Conservation (phyloP, 1,139 yeast genomes). For the Meyerozyma sp. region DNA sequence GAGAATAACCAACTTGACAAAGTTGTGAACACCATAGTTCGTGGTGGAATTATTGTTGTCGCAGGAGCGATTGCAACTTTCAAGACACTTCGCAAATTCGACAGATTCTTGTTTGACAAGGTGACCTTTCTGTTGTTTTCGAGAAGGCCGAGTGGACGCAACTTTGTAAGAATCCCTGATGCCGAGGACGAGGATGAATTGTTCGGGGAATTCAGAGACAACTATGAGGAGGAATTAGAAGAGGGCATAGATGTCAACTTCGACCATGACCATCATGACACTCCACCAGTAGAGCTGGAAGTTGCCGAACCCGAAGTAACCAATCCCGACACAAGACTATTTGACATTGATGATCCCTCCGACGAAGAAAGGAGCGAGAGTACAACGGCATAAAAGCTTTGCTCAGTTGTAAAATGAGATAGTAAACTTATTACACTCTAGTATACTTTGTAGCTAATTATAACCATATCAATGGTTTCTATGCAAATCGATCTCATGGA, state of each 20-base stretch:
- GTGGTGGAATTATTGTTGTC: constrained; percentile 52
- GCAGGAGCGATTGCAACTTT: constrained; percentile 41
- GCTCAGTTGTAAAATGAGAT: background rate
- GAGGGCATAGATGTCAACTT: constrained; percentile 18
- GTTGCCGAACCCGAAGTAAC: constrained; percentile 4
- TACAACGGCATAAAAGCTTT: background rate
- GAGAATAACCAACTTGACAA: constrained; percentile 64
- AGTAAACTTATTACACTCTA: background rate
- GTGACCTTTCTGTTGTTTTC: constrained; percentile 31
- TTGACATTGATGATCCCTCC: constrained; percentile 34
- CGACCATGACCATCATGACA: background rate
- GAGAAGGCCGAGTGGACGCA: constrained; percentile 37
- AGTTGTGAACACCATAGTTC: constrained; percentile 56
- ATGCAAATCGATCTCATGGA: constrained; percentile 55
- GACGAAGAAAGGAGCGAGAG: constrained; percentile 18
- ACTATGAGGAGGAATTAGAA: constrained; percentile 45
- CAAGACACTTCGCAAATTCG: constrained; percentile 32
- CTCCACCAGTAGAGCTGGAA: background rate
- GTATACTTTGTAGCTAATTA: background rate
- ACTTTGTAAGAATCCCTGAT: constrained; percentile 40
- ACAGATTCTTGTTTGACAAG: constrained; percentile 30
- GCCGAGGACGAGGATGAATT: constrained; percentile 46
- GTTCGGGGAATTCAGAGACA: constrained; percentile 43
- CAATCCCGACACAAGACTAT: constrained; percentile 29
- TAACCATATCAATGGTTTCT: constrained; percentile 12